phyloP scores from a whole-genome alignment of 768 basidiomycete species.

The Mycena metata region DNA sequence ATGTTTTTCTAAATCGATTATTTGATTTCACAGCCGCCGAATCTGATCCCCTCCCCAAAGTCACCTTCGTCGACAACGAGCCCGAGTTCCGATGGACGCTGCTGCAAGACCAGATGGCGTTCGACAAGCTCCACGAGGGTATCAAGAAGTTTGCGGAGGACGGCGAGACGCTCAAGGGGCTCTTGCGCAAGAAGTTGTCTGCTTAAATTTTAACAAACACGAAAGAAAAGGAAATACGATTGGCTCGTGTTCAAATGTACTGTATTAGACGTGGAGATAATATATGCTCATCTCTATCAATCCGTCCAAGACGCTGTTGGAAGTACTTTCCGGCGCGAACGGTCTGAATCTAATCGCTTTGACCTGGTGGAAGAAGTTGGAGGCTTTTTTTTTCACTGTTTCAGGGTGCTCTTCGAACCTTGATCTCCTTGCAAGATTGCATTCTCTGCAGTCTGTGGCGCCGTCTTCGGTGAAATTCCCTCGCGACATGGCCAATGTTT shows the following conservation, averaged over 20 bases:
- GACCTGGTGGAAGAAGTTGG: no score
- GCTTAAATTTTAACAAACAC: slow-evolving; percentile 50
- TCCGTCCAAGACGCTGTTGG: no score
- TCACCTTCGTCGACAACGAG: slow-evolving; percentile 91
- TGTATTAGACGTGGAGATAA: slow-evolving; percentile 26
- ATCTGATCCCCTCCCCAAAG: slow-evolving; percentile 79
- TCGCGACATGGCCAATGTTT: no score
- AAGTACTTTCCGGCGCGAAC: no score
- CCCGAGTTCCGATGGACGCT: slow-evolving; percentile 96
- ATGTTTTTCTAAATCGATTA: slow-evolving; percentile 6
- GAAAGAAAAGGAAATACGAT: slow-evolving; percentile 3
- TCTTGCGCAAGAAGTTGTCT: slow-evolving; percentile 79
- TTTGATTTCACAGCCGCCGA: slow-evolving; percentile 57
- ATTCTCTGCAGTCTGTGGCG: no score
- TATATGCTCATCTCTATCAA: no score
- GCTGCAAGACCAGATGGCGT: slow-evolving; percentile 96
- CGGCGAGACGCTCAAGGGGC: slow-evolving; percentile 86
- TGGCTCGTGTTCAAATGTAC: slow-evolving; percentile 19
- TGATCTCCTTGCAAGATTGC: no score
- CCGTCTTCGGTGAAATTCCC: no score
- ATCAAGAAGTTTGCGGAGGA: slow-evolving; percentile 99
- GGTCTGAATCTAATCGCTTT: no score
- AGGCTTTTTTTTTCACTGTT: no score
- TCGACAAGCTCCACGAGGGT: slow-evolving; percentile 98
- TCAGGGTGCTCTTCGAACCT: no score